These are phyloP conservation scores for Thuidium tamariscinum DNA, from an alignment of 225 moss, liverwort and hornwort species.

Conservation along the genomic window DNA sequence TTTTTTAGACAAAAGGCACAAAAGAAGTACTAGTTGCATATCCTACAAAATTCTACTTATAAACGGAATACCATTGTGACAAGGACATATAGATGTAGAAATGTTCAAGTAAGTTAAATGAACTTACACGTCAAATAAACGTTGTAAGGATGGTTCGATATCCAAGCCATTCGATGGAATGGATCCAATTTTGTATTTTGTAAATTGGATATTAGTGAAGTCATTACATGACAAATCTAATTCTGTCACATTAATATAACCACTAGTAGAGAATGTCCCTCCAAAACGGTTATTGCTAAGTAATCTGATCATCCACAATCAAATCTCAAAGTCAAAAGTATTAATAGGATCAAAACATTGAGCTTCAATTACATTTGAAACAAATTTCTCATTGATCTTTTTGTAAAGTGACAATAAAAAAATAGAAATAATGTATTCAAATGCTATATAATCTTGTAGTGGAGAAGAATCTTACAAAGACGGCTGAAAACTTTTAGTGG, in stretches of 20 bases:
- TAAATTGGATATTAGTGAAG: too few relatives aligned
- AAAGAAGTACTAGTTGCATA: too few relatives aligned
- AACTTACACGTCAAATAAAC: too few relatives aligned
- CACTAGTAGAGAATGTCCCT: neutral
- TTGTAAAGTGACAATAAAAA: neutral
- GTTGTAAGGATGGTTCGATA: too few relatives aligned
- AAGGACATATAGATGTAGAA: too few relatives aligned
- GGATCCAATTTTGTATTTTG: too few relatives aligned
- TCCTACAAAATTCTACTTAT: too few relatives aligned
- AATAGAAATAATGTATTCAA: neutral
- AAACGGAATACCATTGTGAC: too few relatives aligned
- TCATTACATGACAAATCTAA: neutral
- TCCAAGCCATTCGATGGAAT: too few relatives aligned
- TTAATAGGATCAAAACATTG: neutral
- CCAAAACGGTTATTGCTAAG: neutral
- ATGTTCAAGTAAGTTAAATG: too few relatives aligned
- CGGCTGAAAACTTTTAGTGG: rapidly evolving
- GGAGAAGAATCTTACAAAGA: neutral
- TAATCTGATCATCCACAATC: neutral
- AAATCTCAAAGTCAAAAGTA: too few relatives aligned
- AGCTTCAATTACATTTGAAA: neutral
- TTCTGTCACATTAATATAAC: rapidly evolving
- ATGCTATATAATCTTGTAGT: neutral
- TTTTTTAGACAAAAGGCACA: too few relatives aligned
- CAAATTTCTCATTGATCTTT: neutral